Evolutionary conservation across 208 protist species (phyloP).

Genomic region (Leishmania martiniquensis): DNA sequence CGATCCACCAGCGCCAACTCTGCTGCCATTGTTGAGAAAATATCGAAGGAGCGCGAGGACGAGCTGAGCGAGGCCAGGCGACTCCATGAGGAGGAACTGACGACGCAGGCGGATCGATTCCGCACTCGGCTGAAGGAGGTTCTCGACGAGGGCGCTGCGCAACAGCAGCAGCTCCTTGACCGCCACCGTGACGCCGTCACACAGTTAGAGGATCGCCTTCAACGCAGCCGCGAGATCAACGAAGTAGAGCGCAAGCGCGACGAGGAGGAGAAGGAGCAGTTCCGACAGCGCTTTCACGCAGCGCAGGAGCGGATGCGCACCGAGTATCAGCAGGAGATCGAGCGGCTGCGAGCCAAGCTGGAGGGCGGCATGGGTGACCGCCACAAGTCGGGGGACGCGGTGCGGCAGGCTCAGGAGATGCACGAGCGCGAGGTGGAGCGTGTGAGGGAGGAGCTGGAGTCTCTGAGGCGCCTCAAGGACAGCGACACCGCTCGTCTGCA

Average conservation of each 20-base stretch:
- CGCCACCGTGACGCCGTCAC: constrained; percentile 46
- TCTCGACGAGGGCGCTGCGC: constrained; percentile 28
- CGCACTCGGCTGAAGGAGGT: constrained; percentile 32
- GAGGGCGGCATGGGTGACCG: constrained; percentile 35
- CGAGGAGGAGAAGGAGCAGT: constrained; percentile 52
- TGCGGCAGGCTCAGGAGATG: constrained; percentile 48
- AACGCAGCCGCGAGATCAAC: constrained; percentile 51
- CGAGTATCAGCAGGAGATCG: constrained; percentile 53
- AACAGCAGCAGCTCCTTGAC: constrained; percentile 45
- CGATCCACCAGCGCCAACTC: constrained; percentile 33
- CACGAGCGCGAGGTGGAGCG: constrained; percentile 46
- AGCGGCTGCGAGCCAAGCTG: constrained; percentile 43
- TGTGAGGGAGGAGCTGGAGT: constrained; percentile 53
- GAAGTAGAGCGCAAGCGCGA: constrained; percentile 48
- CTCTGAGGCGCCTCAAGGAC: constrained; percentile 34
- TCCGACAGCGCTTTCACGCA: constrained; percentile 29
- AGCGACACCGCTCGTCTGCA: constrained; percentile 46
- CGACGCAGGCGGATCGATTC: constrained; percentile 34
- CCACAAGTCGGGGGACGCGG: constrained; percentile 41
- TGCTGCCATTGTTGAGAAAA: constrained; percentile 9
- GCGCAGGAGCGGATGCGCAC: constrained; percentile 35
- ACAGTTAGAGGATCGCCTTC: constrained; percentile 47
- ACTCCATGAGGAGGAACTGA: constrained; percentile 38
- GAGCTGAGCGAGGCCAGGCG: constrained; percentile 29
- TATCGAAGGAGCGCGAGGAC: constrained; percentile 23